phyloP scores from a whole-genome alignment of 345 rosid genomes.

The Pistacia vera region DNA sequence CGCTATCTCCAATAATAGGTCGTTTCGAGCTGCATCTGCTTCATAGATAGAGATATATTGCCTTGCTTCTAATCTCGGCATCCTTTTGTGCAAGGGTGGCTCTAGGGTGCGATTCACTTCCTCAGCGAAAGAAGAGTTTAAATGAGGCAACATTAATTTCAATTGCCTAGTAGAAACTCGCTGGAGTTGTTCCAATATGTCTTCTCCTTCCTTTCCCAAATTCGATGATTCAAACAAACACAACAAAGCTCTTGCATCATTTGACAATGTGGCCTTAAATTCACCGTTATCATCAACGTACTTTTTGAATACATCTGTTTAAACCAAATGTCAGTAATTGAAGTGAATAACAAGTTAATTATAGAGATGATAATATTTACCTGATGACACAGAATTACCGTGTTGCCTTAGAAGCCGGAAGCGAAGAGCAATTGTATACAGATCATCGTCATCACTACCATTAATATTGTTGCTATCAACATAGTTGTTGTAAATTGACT shows the following conservation, averaged over 20 bases:
- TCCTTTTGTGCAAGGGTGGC: constrained; percentile 15
- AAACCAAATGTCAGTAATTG: background rate
- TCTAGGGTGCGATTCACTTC: constrained; percentile 11
- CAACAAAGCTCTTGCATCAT: constrained; percentile 27
- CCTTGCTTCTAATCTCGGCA: constrained; percentile 26
- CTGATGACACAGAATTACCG: constrained; percentile 33
- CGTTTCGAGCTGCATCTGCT: constrained; percentile 21
- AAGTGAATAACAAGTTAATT: too few species aligned
- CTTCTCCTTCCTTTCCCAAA: constrained; percentile 34
- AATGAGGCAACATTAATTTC: background rate
- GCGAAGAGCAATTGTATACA: constrained; percentile 28
- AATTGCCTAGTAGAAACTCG: constrained; percentile 28
- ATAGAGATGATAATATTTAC: background rate
- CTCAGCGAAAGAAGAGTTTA: background rate
- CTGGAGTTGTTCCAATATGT: constrained; percentile 34
- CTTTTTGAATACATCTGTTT: constrained; percentile 33
- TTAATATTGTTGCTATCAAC: background rate
- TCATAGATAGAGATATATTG: constrained; percentile 29
- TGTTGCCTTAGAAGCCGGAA: constrained; percentile 40
- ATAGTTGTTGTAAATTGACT: background rate
- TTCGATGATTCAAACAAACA: constrained; percentile 44
- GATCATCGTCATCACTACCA: background rate
- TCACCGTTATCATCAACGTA: constrained; percentile 22
- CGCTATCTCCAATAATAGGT: constrained; percentile 19
- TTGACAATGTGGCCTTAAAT: constrained; percentile 4